Base-by-base conservation (phyloP, 2,329 filamentous ascomycete genomes). In the Pseudophaeomoniella oleicola region DNA sequence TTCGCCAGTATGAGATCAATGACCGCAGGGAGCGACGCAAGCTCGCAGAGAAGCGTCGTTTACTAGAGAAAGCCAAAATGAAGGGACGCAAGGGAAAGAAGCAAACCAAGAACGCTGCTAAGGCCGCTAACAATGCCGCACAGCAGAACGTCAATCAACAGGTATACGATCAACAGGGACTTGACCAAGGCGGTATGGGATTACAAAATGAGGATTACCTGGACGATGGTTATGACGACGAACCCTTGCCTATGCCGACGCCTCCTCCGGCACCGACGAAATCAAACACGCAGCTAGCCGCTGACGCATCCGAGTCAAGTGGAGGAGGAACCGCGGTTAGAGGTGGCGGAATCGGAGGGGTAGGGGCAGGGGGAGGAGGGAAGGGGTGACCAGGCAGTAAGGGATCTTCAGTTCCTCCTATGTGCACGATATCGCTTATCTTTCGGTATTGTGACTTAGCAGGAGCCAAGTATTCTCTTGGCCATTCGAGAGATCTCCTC, bases 1-100 rank as follows among this genome's bases (percentile, higher is more conserved):
- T 96, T 44, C 75, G 83, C 30, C 77, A 86, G 43, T 98, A 96
- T 53, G 90, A 98, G 60, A 82, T 88, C 54, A 94, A 94, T 56
- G 90, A 94, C 52, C 78, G 85, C 22, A 80, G 81, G 41, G 78
- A 84, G 53, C 78, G 85, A 34, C 83, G 84, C 50, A 75, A 87
- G 44, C 69, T 88, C 46, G 84, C 82, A n/a, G 85, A 94, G 57
- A 82, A 88, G 51, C 76, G 80, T 42, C 70, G 87, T 34, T 63
- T 93, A 19, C 59, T 94, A 38, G 88, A 94, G 54, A 94, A 94
- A 59, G 86, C 87, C 15, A 93, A 94, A 63, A 83, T 86, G 64
- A 94, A 93, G 63, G 81, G 81, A 36, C 73, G 86, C 19, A 94
- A 94, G 62, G 79, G 78, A 35, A 93, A 83, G 65, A 94, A 94